phyloP scores from a whole-genome alignment of 495 filamentous ascomycete genomes.

The Penicillium egyptiacum region DNA sequence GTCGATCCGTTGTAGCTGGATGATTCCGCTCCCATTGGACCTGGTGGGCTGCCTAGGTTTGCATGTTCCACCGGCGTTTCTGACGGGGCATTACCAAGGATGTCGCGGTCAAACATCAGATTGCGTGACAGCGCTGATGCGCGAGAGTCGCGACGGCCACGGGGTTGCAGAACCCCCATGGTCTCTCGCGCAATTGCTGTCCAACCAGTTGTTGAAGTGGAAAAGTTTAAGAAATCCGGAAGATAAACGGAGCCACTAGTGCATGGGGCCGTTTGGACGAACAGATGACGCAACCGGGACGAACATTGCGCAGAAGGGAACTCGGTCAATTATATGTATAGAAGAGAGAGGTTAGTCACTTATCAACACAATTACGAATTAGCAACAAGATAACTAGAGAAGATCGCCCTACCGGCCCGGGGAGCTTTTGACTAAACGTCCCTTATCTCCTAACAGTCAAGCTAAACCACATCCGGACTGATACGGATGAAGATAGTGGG shows the following conservation, averaged over 20 bases:
- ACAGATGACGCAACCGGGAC: slow-evolving; percentile 26
- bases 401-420: neutral
- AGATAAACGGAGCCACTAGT: slow-evolving; percentile 24
- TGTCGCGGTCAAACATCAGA: slow-evolving; percentile 26
- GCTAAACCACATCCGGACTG: slow-evolving; percentile 10
- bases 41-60: slow-evolving; percentile 34
- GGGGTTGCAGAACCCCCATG: slow-evolving; percentile 42
- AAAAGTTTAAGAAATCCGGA: slow-evolving; percentile 11
- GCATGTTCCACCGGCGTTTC: slow-evolving; percentile 37
- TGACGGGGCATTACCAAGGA: slow-evolving; percentile 17
- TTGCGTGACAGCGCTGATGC: slow-evolving; percentile 32
- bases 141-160: slow-evolving; percentile 39
- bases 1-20: slow-evolving; percentile 40
- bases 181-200: slow-evolving; percentile 17
- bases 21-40: slow-evolving; percentile 36
- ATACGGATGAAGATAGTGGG: neutral
- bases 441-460: slow-evolving; percentile 2
- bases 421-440: slow-evolving; percentile 10
- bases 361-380: slow-evolving; percentile 5
- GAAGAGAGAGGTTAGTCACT: neutral
- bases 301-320: neutral
- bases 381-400: slow-evolving; percentile 11
- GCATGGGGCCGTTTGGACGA: slow-evolving; percentile 24
- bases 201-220: neutral
- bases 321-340: neutral